These are phyloP conservation scores for Boletus smithii DNA, from an alignment of 1,284 basidiomycete species.

Conservation along the genomic window DNA sequence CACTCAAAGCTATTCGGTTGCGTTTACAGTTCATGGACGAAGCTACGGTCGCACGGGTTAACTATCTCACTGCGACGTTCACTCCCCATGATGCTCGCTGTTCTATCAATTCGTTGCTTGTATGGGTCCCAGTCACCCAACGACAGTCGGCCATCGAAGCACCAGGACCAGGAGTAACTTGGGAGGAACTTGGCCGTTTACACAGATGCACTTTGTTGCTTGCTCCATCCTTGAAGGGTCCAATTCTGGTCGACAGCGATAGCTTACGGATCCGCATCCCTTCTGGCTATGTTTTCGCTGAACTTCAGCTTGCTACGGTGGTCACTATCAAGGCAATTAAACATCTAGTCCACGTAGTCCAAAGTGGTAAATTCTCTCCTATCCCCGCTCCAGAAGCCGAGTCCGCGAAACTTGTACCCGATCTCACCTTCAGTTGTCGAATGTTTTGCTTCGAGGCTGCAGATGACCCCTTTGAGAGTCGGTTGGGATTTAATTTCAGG, in stretches of 20 bases:
- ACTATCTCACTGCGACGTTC: slow-evolving; percentile 38
- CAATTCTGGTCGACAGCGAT: slow-evolving; percentile 56
- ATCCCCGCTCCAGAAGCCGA: slow-evolving; percentile 63
- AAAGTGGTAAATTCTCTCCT: slow-evolving; percentile 44
- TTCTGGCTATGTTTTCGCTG: slow-evolving; percentile 71
- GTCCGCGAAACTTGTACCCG: slow-evolving; percentile 68
- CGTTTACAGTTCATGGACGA: slow-evolving; percentile 47
- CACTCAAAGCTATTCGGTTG: slow-evolving; percentile 45
- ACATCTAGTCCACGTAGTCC: slow-evolving; percentile 55
- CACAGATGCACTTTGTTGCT: slow-evolving; percentile 54
- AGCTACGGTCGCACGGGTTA: slow-evolving; percentile 45
- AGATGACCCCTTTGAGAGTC: slow-evolving; percentile 86
- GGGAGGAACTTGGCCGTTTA: slow-evolving; percentile 79
- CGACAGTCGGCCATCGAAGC: slow-evolving; percentile 26
- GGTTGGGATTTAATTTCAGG: slow-evolving; percentile 75
- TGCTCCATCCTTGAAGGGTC: slow-evolving; percentile 28
- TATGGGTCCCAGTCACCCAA: slow-evolving; percentile 44
- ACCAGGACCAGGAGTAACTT: slow-evolving; percentile 39
- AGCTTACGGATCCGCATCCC: slow-evolving; percentile 78
- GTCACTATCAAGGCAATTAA: slow-evolving; percentile 66
- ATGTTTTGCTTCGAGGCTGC: slow-evolving; percentile 75
- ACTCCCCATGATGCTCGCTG: slow-evolving; percentile 20
- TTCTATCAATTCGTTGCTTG: slow-evolving; percentile 39
- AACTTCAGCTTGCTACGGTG: slow-evolving; percentile 66
- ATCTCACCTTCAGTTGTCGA: slow-evolving; percentile 59